Conservation (phyloP, 176 grass and related monocot genomes). For the Luzula sylvatica region DNA sequence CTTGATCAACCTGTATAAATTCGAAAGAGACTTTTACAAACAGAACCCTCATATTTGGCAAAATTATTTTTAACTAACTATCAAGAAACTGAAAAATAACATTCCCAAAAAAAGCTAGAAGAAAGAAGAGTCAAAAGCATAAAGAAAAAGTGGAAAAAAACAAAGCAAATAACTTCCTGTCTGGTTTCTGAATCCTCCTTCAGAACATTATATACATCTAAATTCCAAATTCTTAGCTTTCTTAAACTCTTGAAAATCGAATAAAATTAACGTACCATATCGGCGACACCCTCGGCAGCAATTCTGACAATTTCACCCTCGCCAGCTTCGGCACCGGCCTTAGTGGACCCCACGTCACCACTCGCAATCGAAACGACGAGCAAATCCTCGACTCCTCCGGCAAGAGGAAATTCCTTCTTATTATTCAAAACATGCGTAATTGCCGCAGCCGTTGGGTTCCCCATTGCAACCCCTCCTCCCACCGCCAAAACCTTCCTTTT, state of each 20-base stretch:
- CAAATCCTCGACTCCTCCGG: conserved; percentile 57
- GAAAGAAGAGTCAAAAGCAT: conserved; percentile 8
- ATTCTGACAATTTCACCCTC: conserved; percentile 55
- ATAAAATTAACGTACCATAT: conserved; percentile 44
- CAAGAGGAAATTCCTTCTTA: conserved; percentile 86
- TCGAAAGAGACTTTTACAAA: background rate
- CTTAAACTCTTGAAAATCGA: background rate
- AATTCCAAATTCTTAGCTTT: background rate
- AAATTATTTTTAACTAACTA: background rate
- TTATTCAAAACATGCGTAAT: conserved; percentile 82
- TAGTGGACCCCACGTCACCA: conserved; percentile 4
- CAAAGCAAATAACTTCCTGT: conserved; percentile 24
- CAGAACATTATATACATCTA: background rate
- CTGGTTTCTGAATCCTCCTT: background rate
- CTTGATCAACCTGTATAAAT: conserved; percentile 70
- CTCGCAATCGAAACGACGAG: conserved; percentile 68
- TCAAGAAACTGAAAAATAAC: background rate
- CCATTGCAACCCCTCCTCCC: conserved; percentile 55
- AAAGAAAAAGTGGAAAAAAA: conserved; percentile 8
- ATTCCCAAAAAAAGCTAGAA: conserved; percentile 13
- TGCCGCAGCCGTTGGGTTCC: conserved; percentile 64
- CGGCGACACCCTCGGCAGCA: conserved; percentile 65
- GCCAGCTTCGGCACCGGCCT: background rate
- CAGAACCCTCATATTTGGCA: background rate
- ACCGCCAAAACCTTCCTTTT: conserved; percentile 43